Conservation (phyloP, 495 filamentous ascomycete genomes). For the Beverwykella pulmonaria region DNA sequence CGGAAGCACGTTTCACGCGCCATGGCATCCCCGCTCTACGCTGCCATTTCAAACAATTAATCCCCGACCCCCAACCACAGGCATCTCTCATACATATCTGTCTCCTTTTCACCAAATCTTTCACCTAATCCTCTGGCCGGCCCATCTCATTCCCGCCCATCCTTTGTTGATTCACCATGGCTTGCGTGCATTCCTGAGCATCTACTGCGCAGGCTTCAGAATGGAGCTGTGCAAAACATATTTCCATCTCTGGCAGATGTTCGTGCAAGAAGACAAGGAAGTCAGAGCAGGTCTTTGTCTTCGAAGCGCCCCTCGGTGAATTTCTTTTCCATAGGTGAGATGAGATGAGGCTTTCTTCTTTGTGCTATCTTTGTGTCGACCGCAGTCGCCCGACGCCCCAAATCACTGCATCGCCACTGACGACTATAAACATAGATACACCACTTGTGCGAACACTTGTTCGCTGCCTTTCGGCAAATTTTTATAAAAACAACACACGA, state of each 20-base stretch:
- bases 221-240: constrained; percentile 17
- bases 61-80: background rate
- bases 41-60: background rate
- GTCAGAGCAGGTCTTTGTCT: constrained; percentile 23
- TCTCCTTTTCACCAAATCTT: background rate
- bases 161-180: background rate
- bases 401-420: background rate
- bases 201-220: constrained; percentile 9
- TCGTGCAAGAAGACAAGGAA: constrained; percentile 13
- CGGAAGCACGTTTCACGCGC: constrained; percentile 15
- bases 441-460: background rate
- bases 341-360: background rate
- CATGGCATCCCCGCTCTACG: background rate
- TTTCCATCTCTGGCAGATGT: constrained; percentile 18
- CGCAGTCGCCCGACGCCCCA: background rate
- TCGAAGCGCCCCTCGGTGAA: background rate
- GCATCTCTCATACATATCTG: background rate
- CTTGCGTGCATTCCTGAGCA: constrained; percentile 9
- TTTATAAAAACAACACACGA: background rate
- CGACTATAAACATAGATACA: background rate
- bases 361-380: background rate
- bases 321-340: background rate
- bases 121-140: background rate
- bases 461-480: background rate
- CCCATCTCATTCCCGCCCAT: background rate